Base-by-base conservation (phyloP, 208 protist genomes). In the Leptomonas seymouri region DNA sequence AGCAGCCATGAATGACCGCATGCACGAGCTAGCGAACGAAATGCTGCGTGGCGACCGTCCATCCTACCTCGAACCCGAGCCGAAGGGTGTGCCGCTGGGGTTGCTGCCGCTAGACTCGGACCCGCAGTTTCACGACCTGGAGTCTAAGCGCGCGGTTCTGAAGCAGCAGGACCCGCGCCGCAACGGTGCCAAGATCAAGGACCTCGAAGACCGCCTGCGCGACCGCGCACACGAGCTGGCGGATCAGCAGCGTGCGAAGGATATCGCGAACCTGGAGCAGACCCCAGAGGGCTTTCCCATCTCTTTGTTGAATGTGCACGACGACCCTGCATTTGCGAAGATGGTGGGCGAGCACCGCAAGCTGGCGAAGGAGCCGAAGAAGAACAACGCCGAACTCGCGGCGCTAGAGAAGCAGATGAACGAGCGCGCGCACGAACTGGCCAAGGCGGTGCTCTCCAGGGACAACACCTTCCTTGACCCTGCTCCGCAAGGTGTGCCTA, bases 31-130 rank as follows among this genome's bases (percentile, higher is more conserved):
- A 18, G 91, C 90, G 31, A 74, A 66, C 45, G 81, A 83, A 25
- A 68, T 58, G 56, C 70, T 91, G 65, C 53, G 78, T 45, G 75
- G 77, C 28, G 85, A 93, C 41, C 86, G 89, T 27, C 64, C 68
- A 18, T 53, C 46, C n/a, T 95, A 84, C 77, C 67, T 95, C 14
- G 71, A 88, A 28, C 44, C 59, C 27, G 57, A 78, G 28, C 83
- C 85, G 54, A 67, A 83, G 31, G 86, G 84, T 15, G 90, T 95
- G 25, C 90, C 85, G 39, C 76, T 87, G 15, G 69, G 77, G 36
- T 50, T 87, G 36, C 82, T 94, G 23, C 80, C 84, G 18, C 84
- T 94, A 23, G 86, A 91, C 61, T 70, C 63, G 21, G 90, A 95
- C 57, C 66, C 74, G 42, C 36, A 63, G 34, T 91, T 93, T 74